A percentile compares a stretch with the other conserved stretches of the same genome.
These are phyloP conservation scores for Candida montana DNA, from an alignment of 805 yeast genomes.

Conservation along the genomic window DNA sequence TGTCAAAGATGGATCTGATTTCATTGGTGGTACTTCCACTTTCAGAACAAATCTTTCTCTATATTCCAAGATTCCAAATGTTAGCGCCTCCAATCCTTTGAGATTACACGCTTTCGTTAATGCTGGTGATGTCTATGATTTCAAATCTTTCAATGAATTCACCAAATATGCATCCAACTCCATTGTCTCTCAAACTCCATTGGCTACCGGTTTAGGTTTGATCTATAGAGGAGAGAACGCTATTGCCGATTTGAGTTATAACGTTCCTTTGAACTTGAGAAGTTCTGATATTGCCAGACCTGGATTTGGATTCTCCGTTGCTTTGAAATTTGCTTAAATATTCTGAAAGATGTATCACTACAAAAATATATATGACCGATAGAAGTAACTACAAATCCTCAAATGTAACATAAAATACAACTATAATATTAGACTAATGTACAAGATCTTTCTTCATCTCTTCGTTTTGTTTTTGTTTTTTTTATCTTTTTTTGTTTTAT, in stretches of 20 bases:
- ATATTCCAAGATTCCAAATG: constrained; percentile 50
- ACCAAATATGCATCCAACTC: constrained; percentile 17
- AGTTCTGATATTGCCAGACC: constrained; percentile 42
- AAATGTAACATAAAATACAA: too few relatives aligned
- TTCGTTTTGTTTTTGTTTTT: too few relatives aligned
- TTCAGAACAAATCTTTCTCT: constrained; percentile 46
- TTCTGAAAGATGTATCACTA: background rate
- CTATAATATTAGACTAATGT: too few relatives aligned
- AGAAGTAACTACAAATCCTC: background rate
- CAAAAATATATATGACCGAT: background rate
- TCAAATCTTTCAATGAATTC: constrained; percentile 14
- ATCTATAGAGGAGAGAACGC: constrained; percentile 49
- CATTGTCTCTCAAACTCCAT: constrained; percentile 32
- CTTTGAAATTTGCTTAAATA: constrained; percentile 32
- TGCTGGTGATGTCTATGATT: constrained; percentile 46
- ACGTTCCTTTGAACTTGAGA: constrained; percentile 46
- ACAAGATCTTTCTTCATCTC: too few relatives aligned
- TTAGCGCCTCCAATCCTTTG: constrained; percentile 39
- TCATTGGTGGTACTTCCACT: constrained; percentile 52
- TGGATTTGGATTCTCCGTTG: constrained; percentile 52
- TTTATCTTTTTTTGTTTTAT: too few relatives aligned
- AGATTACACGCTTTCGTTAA: constrained; percentile 56
- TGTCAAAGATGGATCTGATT: constrained; percentile 38
- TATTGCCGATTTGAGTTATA: constrained; percentile 48
- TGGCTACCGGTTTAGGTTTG: constrained; percentile 47